Conservation (phyloP, 2,329 filamentous ascomycete genomes). For the Epichloe baconii region DNA sequence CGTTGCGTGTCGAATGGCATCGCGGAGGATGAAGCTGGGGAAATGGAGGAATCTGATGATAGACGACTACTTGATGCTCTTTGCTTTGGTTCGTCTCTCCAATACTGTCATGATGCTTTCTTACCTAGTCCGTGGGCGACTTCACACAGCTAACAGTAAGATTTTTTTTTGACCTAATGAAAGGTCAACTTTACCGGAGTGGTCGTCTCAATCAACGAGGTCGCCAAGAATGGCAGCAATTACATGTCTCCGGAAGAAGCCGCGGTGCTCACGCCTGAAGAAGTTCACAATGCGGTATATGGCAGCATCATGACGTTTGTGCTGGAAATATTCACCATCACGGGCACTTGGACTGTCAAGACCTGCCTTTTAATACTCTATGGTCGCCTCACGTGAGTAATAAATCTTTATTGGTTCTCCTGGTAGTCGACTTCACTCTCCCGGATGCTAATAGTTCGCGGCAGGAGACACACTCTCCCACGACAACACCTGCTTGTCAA, state of each 20-base stretch:
- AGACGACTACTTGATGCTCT: slow-evolving; percentile 45
- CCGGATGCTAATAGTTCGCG: background rate
- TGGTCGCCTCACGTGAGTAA: slow-evolving; percentile 33
- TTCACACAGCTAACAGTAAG: background rate
- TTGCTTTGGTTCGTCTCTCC: slow-evolving; percentile 25
- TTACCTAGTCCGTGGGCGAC: background rate
- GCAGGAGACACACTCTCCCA: slow-evolving; percentile 14
- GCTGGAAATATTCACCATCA: slow-evolving; percentile 38
- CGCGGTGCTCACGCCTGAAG: slow-evolving; percentile 29
- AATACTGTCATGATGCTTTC: too few relatives aligned
- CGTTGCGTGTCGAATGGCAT: slow-evolving; percentile 15
- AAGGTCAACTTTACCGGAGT: slow-evolving; percentile 20
- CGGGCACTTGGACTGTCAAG: slow-evolving; percentile 39
- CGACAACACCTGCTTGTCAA: slow-evolving; percentile 26
- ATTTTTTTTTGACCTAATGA: too few relatives aligned
- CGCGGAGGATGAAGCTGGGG: slow-evolving; percentile 26
- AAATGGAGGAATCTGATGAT: slow-evolving; percentile 33
- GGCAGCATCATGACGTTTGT: slow-evolving; percentile 43
- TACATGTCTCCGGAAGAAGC: slow-evolving; percentile 25
- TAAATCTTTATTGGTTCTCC: slow-evolving; percentile 3
- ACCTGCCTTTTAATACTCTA: slow-evolving; percentile 40
- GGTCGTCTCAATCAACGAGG: slow-evolving; percentile 28
- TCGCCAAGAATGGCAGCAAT: slow-evolving; percentile 31
- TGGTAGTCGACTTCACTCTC: too few relatives aligned
- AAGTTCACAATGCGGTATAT: slow-evolving; percentile 27